A percentile compares a stretch with the other conserved stretches of the same genome.
phyloP scores from a whole-genome alignment of 352 stramenopile genomes.

The Thraustochytrium sp. region DNA sequence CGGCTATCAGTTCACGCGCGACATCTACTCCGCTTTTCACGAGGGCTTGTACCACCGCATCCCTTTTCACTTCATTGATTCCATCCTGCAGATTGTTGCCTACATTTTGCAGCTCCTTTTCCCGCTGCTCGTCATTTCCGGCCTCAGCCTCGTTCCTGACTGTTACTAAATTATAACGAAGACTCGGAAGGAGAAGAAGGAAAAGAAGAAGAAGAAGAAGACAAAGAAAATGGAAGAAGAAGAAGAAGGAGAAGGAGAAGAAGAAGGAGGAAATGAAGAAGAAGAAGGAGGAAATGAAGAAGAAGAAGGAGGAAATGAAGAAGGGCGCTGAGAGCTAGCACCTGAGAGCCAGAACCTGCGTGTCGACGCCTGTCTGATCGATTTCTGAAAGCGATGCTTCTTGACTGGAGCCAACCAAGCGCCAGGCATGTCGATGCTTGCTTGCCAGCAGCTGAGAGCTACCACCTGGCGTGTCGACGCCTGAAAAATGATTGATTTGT shows the following conservation, averaged over 20 bases:
- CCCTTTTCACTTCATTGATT: slow-evolving; percentile 40
- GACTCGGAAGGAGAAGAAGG: not conserved
- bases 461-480: no score
- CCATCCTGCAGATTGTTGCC: slow-evolving; percentile 36
- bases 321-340: not conserved
- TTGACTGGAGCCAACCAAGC: not conserved
- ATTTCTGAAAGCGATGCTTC: not conserved
- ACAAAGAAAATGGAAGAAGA: not conserved
- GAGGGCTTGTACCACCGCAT: not conserved
- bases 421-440: not conserved
- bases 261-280: not conserved
- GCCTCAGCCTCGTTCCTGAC: slow-evolving; percentile 28
- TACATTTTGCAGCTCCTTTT: slow-evolving; percentile 46
- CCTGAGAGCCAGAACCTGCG: not conserved
- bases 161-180: slow-evolving; percentile 31
- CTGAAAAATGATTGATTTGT: no score
- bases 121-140: slow-evolving; percentile 29
- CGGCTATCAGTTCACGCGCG: not conserved
- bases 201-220: not conserved
- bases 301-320: not conserved
- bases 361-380: no score
- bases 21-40: not conserved
- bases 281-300: not conserved
- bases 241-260: not conserved
- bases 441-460: not conserved